Evolutionary conservation across 2,329 filamentous ascomycete species (phyloP).

Genomic region (Sclerotinia subarctica): DNA sequence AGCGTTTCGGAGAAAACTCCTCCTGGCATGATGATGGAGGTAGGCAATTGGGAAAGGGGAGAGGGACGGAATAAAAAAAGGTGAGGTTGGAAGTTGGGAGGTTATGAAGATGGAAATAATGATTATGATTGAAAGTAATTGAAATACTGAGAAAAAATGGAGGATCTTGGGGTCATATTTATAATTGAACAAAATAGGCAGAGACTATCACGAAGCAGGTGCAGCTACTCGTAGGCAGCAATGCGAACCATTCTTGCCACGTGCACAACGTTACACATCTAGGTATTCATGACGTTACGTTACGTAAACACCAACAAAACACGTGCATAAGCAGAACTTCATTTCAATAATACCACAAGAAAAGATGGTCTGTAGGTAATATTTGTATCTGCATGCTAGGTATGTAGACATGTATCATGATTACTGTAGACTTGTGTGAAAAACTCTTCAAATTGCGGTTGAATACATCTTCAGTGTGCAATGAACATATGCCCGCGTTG

Average conservation of each 20-base stretch:
- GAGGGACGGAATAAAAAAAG: neutral
- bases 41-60: neutral
- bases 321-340: neutral
- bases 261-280: neutral
- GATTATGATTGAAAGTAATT: neutral
- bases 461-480: too few species aligned
- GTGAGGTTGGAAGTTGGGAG: neutral
- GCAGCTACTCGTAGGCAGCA: constrained; percentile 4
- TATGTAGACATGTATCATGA: too few species aligned
- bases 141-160: neutral
- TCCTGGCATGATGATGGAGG: constrained; percentile 37
- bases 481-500: too few species aligned
- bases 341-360: neutral
- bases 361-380: neutral
- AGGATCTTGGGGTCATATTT: neutral
- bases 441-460: too few species aligned
- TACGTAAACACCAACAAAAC: neutral
- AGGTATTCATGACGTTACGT: too few species aligned
- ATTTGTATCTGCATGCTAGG: too few species aligned
- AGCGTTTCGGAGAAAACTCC: constrained; percentile 50
- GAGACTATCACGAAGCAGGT: neutral
- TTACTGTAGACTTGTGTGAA: too few species aligned
- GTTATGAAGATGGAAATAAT: neutral
- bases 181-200: neutral
- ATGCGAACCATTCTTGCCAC: neutral